phyloP scores from a whole-genome alignment of 2,329 filamentous ascomycete species.

The Epichloe sp. region DNA sequence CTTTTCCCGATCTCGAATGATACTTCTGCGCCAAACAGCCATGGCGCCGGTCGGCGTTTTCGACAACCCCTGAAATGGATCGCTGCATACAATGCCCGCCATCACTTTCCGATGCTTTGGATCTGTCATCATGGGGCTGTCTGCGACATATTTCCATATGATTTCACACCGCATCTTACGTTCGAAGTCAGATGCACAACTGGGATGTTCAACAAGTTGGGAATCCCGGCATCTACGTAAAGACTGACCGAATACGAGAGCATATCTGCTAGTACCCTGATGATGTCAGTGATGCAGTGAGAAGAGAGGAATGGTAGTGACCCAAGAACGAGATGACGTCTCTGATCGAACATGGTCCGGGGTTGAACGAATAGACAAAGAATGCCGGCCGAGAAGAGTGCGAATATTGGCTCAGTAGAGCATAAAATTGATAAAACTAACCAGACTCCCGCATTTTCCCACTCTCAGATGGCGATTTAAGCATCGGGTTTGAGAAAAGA shows the following conservation, averaged over 20 bases:
- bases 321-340: background rate
- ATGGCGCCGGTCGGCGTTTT: background rate
- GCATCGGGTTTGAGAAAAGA: background rate
- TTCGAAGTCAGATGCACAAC: background rate
- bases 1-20: background rate
- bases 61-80: background rate
- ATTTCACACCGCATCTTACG: background rate
- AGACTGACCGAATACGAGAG: conserved; percentile 1
- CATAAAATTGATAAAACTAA: background rate
- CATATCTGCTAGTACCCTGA: background rate
- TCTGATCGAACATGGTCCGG: background rate
- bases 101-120: background rate
- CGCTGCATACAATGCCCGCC: background rate
- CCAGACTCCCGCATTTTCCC: background rate
- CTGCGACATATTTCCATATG: background rate
- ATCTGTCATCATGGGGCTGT: background rate
- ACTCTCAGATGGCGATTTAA: background rate
- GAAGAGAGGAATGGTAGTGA: background rate
- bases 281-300: background rate
- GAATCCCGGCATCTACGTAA: background rate
- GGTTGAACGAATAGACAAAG: background rate
- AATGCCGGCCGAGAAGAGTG: background rate
- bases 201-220: background rate
- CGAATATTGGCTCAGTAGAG: background rate
- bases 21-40: background rate